Conservation (phyloP, 495 filamentous ascomycete genomes). For the Evansstolkia leycettana region DNA sequence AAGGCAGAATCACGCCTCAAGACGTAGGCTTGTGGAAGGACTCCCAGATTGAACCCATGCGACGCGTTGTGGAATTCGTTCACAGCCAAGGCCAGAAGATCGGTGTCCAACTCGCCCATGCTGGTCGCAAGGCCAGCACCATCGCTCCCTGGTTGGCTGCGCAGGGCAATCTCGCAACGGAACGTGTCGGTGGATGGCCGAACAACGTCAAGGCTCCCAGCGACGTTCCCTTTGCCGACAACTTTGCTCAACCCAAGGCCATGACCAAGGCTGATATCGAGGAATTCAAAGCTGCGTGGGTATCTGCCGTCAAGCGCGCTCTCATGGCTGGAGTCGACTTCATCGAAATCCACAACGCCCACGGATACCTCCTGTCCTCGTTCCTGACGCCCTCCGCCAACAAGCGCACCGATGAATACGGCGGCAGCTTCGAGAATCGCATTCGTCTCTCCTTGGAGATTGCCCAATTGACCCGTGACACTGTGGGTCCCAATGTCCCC, state of each 20-base stretch:
- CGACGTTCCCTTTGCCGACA: slow-evolving; percentile 40
- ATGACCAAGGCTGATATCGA: slow-evolving; percentile 47
- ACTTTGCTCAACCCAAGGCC: slow-evolving; percentile 37
- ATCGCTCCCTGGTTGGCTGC: slow-evolving; percentile 52
- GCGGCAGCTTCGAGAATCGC: slow-evolving; percentile 53
- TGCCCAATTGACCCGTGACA: slow-evolving; percentile 36
- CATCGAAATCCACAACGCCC: slow-evolving; percentile 44
- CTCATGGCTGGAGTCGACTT: slow-evolving; percentile 45
- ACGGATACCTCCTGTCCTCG: slow-evolving; percentile 51
- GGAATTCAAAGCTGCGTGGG: slow-evolving; percentile 42
- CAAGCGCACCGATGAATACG: slow-evolving; percentile 51
- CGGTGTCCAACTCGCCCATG: slow-evolving; percentile 65
- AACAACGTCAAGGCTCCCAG: slow-evolving; percentile 43
- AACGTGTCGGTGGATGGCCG: slow-evolving; percentile 50
- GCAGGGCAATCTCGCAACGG: slow-evolving; percentile 27
- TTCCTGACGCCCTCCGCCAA: slow-evolving; percentile 55
- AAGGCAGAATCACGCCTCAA: slow-evolving; percentile 70
- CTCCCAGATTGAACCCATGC: slow-evolving; percentile 50
- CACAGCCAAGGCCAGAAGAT: slow-evolving; percentile 59
- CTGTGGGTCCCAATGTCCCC: slow-evolving; percentile 50
- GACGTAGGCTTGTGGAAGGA: slow-evolving; percentile 66
- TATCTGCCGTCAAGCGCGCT: slow-evolving; percentile 40
- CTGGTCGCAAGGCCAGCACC: slow-evolving; percentile 61
- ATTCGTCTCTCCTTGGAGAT: slow-evolving; percentile 45
- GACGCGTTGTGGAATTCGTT: slow-evolving; percentile 52